A percentile compares a stretch with the other conserved stretches of the same genome.
Evolutionary conservation across 2,329 filamentous ascomycete genomes (phyloP).

Genomic region (Tolypocladium ovalisporum): DNA sequence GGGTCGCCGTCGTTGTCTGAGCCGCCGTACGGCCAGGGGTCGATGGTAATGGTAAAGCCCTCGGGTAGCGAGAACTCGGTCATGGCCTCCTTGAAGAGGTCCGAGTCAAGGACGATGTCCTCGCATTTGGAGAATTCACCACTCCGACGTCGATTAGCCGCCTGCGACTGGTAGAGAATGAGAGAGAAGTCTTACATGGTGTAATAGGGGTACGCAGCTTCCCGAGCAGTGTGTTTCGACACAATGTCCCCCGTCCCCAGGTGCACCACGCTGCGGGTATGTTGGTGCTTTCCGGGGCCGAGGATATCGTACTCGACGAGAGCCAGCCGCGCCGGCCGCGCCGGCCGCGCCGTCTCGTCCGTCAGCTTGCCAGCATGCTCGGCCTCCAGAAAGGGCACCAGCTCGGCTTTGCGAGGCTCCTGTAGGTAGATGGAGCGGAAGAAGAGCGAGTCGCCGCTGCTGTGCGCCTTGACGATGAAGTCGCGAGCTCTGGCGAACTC

Average conservation of each 20-base stretch:
- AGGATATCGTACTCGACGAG: conserved; percentile 34
- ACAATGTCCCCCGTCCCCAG: conserved; percentile 19
- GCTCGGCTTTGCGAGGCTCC: conserved; percentile 48
- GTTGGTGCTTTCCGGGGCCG: conserved; percentile 16
- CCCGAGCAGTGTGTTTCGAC: conserved; percentile 11
- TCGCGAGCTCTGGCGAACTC: conserved; percentile 39
- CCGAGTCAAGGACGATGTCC: conserved; percentile 28
- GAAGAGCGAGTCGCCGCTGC: conserved; percentile 13
- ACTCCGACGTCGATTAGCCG: conserved; percentile 9
- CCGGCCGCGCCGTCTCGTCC: conserved; percentile 28
- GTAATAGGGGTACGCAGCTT: conserved; percentile 25
- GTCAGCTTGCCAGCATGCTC: conserved; percentile 43
- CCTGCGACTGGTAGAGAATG: background rate
- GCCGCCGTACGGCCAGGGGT: conserved; percentile 58
- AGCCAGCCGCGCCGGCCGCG: conserved; percentile 35
- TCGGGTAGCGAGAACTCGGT: conserved; percentile 34
- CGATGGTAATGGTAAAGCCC: conserved; percentile 30
- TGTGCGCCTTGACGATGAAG: conserved; percentile 23
- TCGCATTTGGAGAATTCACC: conserved; percentile 29
- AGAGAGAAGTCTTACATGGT: background rate
- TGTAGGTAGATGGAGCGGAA: conserved; percentile 53
- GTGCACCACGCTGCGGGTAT: conserved; percentile 28
- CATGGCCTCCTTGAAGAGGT: conserved; percentile 34
- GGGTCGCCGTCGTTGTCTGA: conserved; percentile 27
- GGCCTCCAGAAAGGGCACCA: conserved; percentile 49